A percentile compares a stretch with the other conserved stretches of the same genome.
Conservation (phyloP, 495 filamentous ascomycete species). For the Xylaria curta region DNA sequence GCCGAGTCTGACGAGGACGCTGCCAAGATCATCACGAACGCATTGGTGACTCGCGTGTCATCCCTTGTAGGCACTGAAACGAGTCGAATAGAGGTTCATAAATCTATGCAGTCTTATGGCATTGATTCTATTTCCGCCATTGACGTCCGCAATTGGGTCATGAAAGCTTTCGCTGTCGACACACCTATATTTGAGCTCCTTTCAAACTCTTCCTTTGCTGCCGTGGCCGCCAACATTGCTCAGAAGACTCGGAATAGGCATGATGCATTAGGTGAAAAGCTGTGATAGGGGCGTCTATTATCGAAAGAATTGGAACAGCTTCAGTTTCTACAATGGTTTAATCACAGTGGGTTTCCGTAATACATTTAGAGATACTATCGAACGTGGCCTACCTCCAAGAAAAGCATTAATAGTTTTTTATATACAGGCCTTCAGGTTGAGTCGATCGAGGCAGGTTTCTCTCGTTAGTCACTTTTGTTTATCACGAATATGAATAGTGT, state of each 20-base stretch:
- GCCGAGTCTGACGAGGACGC: constrained; percentile 14
- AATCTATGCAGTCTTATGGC: constrained; percentile 41
- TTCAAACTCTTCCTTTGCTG: constrained; percentile 22
- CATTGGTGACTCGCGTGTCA: constrained; percentile 14
- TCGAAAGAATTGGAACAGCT: background rate
- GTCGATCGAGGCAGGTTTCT: background rate
- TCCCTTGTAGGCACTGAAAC: constrained; percentile 20
- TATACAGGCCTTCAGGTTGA: background rate
- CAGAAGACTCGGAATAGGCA: background rate
- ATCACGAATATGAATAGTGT: too few species aligned
- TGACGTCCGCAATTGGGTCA: constrained; percentile 50
- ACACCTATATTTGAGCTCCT: constrained; percentile 42
- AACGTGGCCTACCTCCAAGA: background rate
- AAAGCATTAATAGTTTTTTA: background rate
- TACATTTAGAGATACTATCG: background rate
- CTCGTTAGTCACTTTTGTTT: background rate
- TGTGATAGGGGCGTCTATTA: background rate
- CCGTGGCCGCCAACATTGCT: background rate
- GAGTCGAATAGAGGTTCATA: constrained; percentile 33
- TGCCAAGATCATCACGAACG: constrained; percentile 16
- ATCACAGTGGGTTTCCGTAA: background rate
- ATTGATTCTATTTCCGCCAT: constrained; percentile 51
- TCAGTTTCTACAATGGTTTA: background rate
- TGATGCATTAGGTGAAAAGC: background rate
- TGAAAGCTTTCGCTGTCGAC: constrained; percentile 38